A percentile compares a stretch with the other conserved stretches of the same genome.
phyloP scores from a whole-genome alignment of 176 grass and related monocot genomes.

The Bolboschoenus planiculmis region DNA sequence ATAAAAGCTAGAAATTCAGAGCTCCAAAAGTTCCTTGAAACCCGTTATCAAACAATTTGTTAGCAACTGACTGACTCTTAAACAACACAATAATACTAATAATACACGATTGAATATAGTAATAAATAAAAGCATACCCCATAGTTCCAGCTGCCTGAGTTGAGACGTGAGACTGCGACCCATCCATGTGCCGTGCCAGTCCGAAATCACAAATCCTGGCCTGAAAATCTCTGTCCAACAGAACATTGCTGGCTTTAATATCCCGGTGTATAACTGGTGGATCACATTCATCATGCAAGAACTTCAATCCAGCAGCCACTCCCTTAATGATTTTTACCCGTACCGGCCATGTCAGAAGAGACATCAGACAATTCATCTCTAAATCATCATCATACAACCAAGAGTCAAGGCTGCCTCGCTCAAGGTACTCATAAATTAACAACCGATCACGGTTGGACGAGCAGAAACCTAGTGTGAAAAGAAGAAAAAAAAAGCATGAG shows the following conservation, averaged over 20 bases:
- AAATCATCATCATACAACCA: slow-evolving; percentile 52
- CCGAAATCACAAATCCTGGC: slow-evolving; percentile 85
- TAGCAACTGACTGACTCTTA: neutral
- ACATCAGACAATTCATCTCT: neutral
- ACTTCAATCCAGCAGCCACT: slow-evolving; percentile 48
- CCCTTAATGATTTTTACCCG: slow-evolving; percentile 47
- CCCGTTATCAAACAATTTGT: neutral
- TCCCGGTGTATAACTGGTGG: slow-evolving; percentile 77
- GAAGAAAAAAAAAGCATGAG: neutral
- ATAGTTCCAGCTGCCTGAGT: slow-evolving; percentile 70
- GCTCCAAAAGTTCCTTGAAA: neutral
- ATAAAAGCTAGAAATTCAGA: neutral
- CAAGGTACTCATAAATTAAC: slow-evolving; percentile 85
- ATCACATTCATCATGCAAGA: slow-evolving; percentile 61
- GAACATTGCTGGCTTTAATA: slow-evolving; percentile 78
- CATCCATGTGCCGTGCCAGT: slow-evolving; percentile 42
- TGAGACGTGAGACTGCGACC: slow-evolving; percentile 54
- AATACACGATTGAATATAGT: neutral
- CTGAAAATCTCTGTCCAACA: slow-evolving; percentile 53
- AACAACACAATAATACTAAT: neutral
- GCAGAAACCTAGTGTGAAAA: slow-evolving; percentile 48
- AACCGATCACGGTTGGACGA: slow-evolving; percentile 51
- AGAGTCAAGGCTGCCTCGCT: slow-evolving; percentile 62
- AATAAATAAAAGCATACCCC: slow-evolving; percentile 35
- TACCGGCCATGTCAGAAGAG: slow-evolving; percentile 35